These are phyloP conservation scores for Suzukiozyma palmioleophila DNA, from an alignment of 1,139 yeast species.

Conservation along the genomic window DNA sequence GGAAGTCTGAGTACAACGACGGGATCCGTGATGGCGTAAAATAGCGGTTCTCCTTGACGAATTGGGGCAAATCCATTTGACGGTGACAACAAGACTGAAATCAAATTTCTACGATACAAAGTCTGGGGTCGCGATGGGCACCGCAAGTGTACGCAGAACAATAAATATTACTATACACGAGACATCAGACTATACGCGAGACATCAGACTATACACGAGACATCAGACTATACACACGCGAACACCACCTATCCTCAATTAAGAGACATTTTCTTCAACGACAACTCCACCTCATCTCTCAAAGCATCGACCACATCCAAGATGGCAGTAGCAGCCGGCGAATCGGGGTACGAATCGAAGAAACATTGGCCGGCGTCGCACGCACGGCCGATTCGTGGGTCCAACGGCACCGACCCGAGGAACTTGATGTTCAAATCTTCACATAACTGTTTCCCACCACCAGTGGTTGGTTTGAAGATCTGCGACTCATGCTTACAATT, in stretches of 20 bases:
- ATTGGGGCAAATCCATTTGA: slow-evolving; percentile 10
- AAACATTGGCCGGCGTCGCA: slow-evolving; percentile 91
- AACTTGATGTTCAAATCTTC: slow-evolving; percentile 72
- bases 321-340: slow-evolving; percentile 89
- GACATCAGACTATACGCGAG: too few species aligned
- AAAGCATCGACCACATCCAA: slow-evolving; percentile 72
- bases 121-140: too few species aligned
- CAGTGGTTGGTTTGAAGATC: slow-evolving; percentile 92
- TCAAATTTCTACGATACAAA: too few species aligned
- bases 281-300: slow-evolving; percentile 41
- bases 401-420: slow-evolving; percentile 90
- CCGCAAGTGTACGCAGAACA: too few species aligned
- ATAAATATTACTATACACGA: too few species aligned
- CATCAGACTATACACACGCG: too few species aligned
- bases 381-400: slow-evolving; percentile 86
- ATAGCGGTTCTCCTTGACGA: slow-evolving; percentile 14
- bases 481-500: slow-evolving; percentile 85
- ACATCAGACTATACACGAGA: too few species aligned
- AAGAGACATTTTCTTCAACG: slow-evolving; percentile 12
- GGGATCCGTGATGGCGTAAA: slow-evolving; percentile 50
- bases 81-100: too few species aligned
- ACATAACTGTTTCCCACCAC: slow-evolving; percentile 88
- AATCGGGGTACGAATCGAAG: slow-evolving; percentile 78
- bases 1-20: slow-evolving; percentile 65
- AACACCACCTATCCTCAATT: too few species aligned